Evolutionary conservation across 148 eudicot species (phyloP).

Genomic region (Cornus florida): DNA sequence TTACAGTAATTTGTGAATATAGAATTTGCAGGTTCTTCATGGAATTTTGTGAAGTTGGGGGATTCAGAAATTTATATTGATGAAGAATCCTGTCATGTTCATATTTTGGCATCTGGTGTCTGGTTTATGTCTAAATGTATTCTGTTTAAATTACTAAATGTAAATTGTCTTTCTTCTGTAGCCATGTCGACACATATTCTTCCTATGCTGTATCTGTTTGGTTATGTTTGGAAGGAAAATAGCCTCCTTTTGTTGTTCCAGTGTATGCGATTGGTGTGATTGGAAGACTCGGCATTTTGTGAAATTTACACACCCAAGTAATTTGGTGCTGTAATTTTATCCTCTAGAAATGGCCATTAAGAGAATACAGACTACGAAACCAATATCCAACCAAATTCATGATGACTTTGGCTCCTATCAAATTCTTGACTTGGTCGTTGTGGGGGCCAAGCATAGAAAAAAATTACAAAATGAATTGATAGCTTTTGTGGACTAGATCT

Average conservation of each 20-base stretch:
- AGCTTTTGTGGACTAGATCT: too few species aligned
- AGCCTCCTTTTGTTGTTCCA: not conserved
- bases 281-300: too few species aligned
- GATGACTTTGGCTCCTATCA: too few species aligned
- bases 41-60: not conserved
- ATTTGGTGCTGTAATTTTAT: too few species aligned
- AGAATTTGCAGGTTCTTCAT: conserved; percentile 3
- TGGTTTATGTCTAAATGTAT: not conserved
- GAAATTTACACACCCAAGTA: too few species aligned
- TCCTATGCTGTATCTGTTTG: not conserved
- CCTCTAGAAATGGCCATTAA: too few species aligned
- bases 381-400: too few species aligned
- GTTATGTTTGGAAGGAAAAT: not conserved
- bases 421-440: too few species aligned
- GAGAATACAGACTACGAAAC: too few species aligned
- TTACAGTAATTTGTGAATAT: not conserved
- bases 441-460: too few species aligned
- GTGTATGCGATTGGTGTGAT: too few species aligned
- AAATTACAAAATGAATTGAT: too few species aligned
- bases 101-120: not conserved
- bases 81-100: not conserved
- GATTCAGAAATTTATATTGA: not conserved
- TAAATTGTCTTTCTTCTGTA: not conserved
- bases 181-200: not conserved
- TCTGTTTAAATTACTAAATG: not conserved